These are phyloP conservation scores for Colletotrichum cordylinicola DNA, from an alignment of 2,329 filamentous ascomycete genomes.

Conservation along the genomic window DNA sequence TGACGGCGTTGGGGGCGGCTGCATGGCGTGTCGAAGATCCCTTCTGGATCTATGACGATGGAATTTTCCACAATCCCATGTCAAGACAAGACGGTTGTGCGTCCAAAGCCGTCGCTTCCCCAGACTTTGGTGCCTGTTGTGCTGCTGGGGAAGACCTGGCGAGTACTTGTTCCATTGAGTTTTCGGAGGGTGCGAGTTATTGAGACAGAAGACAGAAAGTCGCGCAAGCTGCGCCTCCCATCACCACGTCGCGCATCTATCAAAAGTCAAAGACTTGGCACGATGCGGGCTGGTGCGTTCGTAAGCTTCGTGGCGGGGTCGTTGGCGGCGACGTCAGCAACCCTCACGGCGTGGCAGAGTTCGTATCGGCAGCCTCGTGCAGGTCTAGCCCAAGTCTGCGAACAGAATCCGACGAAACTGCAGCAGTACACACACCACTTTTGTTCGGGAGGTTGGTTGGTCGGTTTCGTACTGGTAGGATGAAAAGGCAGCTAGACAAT, in stretches of 20 bases:
- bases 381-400: background rate
- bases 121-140: background rate
- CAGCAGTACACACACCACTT: background rate
- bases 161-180: background rate
- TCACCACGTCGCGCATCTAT: background rate
- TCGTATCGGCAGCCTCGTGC: constrained; percentile 3
- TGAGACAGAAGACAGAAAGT: background rate
- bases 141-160: background rate
- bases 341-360: background rate
- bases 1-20: background rate
- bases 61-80: background rate
- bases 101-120: background rate
- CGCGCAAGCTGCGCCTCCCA: background rate
- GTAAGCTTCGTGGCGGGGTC: constrained; percentile 5
- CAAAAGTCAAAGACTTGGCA: background rate
- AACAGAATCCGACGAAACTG: background rate
- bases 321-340: background rate
- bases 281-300: background rate
- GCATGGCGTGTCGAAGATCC: constrained; percentile 3
- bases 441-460: background rate
- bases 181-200: background rate
- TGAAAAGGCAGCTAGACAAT: background rate
- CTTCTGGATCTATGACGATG: background rate
- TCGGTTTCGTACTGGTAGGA: background rate
- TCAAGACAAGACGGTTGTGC: background rate